A percentile compares a stretch with the other conserved stretches of the same genome.
Evolutionary conservation across 2,329 filamentous ascomycete genomes (phyloP).

Genomic region (Cladophialophora carrionii): DNA sequence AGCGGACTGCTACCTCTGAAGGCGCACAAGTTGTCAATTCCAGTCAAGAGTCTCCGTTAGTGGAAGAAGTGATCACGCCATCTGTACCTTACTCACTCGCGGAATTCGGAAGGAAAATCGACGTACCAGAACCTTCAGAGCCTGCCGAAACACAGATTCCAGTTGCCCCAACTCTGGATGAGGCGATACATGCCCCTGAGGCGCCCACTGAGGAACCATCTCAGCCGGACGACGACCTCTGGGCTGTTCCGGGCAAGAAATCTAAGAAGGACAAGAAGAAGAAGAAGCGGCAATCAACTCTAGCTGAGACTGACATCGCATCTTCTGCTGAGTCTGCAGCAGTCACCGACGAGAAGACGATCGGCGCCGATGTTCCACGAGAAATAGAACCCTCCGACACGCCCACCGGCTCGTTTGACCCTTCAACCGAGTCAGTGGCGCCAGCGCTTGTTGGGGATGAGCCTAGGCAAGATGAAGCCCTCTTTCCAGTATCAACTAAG

Average conservation of each 20-base stretch:
- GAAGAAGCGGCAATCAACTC: constrained; percentile 23
- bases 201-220: neutral
- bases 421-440: neutral
- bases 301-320: constrained; percentile 4
- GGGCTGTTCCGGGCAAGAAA: neutral
- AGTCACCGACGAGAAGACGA: neutral
- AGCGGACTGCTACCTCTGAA: constrained; percentile 25
- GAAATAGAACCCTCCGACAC: neutral
- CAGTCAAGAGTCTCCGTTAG: neutral
- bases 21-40: constrained; percentile 1
- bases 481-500: constrained; percentile 3
- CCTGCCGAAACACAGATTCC: neutral
- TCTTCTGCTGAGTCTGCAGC: neutral
- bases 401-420: neutral
- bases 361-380: neutral
- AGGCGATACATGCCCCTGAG: neutral
- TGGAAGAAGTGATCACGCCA: neutral
- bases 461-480: constrained; percentile 22
- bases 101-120: neutral
- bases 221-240: constrained; percentile 11
- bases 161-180: neutral
- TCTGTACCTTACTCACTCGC: neutral
- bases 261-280: constrained; percentile 41
- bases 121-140: neutral
- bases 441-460: neutral